These are phyloP conservation scores for Cryptococcus sp. DNA, from an alignment of 1,284 basidiomycete species.

Conservation along the genomic window DNA sequence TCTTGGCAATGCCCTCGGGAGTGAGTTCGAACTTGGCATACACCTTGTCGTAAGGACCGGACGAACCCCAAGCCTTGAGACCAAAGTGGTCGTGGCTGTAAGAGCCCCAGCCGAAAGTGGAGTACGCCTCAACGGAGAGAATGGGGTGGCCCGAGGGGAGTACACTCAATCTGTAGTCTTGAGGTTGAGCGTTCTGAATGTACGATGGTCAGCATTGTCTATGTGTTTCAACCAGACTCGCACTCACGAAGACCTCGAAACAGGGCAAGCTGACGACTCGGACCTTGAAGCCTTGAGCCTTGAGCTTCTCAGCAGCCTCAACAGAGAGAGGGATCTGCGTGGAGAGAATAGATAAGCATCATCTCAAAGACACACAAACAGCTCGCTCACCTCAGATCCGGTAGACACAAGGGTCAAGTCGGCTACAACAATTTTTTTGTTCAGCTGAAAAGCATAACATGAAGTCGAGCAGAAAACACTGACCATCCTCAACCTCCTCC, in stretches of 20 bases:
- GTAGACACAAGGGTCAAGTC: constrained; percentile 85
- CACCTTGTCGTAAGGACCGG: constrained; percentile 83
- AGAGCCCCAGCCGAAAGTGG: constrained; percentile 76
- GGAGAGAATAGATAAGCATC: neutral
- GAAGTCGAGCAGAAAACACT: constrained; percentile 49
- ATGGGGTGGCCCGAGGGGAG: constrained; percentile 86
- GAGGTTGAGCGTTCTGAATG: constrained; percentile 67
- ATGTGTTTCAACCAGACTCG: neutral
- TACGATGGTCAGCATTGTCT: neutral
- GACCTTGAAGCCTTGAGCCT: constrained; percentile 73
- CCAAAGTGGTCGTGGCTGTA: constrained; percentile 89
- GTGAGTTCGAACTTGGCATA: constrained; percentile 89
- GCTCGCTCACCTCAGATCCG: constrained; percentile 75
- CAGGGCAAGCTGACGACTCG: constrained; percentile 86
- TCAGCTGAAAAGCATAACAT: neutral
- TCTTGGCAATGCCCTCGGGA: constrained; percentile 67
- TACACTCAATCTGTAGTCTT: constrained; percentile 79
- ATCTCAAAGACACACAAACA: neutral
- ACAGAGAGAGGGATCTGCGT: constrained; percentile 63
- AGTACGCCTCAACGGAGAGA: constrained; percentile 81
- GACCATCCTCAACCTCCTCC: constrained; percentile 65
- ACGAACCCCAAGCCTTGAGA: constrained; percentile 78
- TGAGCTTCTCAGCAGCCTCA: constrained; percentile 78
- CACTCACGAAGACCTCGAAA: constrained; percentile 71
- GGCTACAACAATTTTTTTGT: constrained; percentile 28